These are phyloP conservation scores for Geotrichum phurueaensis DNA, from an alignment of 1,139 yeast genomes.

Conservation along the genomic window DNA sequence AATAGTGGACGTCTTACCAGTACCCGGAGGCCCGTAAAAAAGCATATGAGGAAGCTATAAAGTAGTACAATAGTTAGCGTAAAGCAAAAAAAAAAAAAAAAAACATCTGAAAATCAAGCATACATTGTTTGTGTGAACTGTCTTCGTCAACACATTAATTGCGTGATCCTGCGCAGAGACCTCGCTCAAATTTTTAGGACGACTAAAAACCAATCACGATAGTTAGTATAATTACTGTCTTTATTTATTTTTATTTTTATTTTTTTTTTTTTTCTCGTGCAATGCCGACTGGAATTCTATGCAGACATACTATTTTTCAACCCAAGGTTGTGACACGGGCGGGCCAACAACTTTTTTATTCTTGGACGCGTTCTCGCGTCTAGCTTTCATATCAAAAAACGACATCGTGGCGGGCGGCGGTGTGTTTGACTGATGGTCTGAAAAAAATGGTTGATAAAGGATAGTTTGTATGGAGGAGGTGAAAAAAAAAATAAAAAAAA, in stretches of 20 bases:
- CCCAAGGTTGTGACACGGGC: constrained; percentile 49
- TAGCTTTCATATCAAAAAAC: constrained; percentile 18
- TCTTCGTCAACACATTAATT: constrained; percentile 72
- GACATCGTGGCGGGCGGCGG: constrained; percentile 12
- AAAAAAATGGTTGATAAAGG: background rate
- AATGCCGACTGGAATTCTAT: background rate
- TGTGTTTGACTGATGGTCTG: background rate
- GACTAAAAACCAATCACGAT: constrained; percentile 32
- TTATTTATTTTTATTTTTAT: background rate
- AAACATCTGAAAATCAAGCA: constrained; percentile 6
- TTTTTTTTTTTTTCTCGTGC: background rate
- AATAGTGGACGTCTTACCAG: constrained; percentile 92
- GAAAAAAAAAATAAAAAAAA: background rate
- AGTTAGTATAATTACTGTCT: background rate
- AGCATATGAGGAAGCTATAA: constrained; percentile 69
- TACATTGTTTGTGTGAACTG: constrained; percentile 67
- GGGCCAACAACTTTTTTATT: constrained; percentile 3
- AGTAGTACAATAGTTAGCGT: background rate
- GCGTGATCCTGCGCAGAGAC: constrained; percentile 92
- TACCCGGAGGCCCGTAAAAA: constrained; percentile 96
- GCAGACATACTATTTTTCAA: constrained; percentile 54
- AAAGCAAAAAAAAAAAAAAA: background rate
- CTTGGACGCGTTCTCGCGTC: constrained; percentile 13
- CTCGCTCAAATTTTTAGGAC: constrained; percentile 79
- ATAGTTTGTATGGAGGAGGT: background rate